Base-by-base conservation (phyloP, 1,284 basidiomycete genomes). In the Mrakiaceae sp. region DNA sequence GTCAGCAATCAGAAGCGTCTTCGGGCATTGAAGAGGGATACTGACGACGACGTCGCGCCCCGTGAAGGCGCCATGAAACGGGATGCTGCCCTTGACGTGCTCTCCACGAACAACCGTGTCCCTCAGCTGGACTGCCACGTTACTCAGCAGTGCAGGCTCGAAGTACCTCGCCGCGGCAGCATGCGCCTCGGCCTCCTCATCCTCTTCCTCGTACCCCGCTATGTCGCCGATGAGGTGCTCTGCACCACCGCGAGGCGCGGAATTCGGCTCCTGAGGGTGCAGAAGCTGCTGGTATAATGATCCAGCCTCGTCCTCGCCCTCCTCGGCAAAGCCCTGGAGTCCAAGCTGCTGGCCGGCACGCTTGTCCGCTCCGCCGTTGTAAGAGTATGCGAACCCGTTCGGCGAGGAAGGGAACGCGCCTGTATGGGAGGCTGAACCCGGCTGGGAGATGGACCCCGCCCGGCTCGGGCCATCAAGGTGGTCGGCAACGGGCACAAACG, bases 31-130 rank as follows among this genome's bases (percentile, higher is more conserved):
- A 27, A 27, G 27, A 27, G 27, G 27, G 27, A 27, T 27, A 82
- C 90, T 72, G 77, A 93, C 89, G 66, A 97, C 90, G 60, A 94
- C 85, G 72, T 95, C 91, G 69, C 87, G 88, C 5, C 92, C 93
- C 1, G 92, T 96, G 72, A 96, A 96, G 10, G 89, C 87, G 10
- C 83, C 80, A 2, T 86, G 86, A 74, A 92, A 94, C 0, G 88
- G 87, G 56, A 94, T 87, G 65, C 88, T 87, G 7, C 88, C 88
- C 76, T 96, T 96, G 67, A 93, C 87, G 72, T 98, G 93, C 3
- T 84, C 85, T 11, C 86, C 86, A 58, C 55, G 55, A 5, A 87
- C 87, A 0, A 98, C 87, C 70, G 87, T 86, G 75, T 96, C 92
- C 55, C 87, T 82, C 62, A 98, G 76, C 71, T 90, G 86, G 6